Evolutionary conservation across 306 rosid genomes (phyloP).

Genomic region (Sindora glabra): DNA sequence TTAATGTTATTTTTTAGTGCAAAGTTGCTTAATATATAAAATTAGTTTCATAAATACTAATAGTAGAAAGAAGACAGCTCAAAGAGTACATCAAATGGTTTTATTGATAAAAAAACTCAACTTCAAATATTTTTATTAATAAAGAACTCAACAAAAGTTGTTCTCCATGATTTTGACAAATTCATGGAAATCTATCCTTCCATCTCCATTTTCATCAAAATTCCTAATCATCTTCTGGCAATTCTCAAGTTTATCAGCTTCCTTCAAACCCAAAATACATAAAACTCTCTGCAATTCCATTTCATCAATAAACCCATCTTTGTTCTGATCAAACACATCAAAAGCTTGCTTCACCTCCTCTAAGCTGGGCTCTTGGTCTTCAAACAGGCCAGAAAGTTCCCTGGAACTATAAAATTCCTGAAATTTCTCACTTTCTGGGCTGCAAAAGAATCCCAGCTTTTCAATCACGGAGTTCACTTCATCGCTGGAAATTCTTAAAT

Average conservation of each 20-base stretch:
- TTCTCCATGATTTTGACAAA: slow-evolving; percentile 72
- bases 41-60: too few species aligned
- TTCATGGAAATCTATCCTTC: slow-evolving; percentile 62
- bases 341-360: slow-evolving; percentile 84
- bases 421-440: slow-evolving; percentile 42
- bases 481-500: slow-evolving; percentile 32
- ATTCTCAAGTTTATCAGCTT: slow-evolving; percentile 32
- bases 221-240: slow-evolving; percentile 64
- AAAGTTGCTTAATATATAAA: too few species aligned
- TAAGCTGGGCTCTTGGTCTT: slow-evolving; percentile 75
- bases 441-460: slow-evolving; percentile 43
- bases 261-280: slow-evolving; percentile 43
- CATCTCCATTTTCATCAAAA: slow-evolving; percentile 58
- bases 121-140: too few species aligned
- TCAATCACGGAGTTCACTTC: slow-evolving; percentile 54
- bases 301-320: slow-evolving; percentile 74
- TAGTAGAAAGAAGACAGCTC: too few species aligned
- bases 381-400: slow-evolving; percentile 52
- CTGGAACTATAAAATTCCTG: slow-evolving; percentile 20
- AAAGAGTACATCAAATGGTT: too few species aligned
- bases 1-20: too few species aligned
- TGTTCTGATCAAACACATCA: slow-evolving; percentile 72
- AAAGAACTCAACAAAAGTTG: slow-evolving; percentile 35
- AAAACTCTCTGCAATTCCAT: slow-evolving; percentile 64
- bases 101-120: too few species aligned